phyloP scores from a whole-genome alignment of 1,284 basidiomycete species.

The Tilletia setariae region DNA sequence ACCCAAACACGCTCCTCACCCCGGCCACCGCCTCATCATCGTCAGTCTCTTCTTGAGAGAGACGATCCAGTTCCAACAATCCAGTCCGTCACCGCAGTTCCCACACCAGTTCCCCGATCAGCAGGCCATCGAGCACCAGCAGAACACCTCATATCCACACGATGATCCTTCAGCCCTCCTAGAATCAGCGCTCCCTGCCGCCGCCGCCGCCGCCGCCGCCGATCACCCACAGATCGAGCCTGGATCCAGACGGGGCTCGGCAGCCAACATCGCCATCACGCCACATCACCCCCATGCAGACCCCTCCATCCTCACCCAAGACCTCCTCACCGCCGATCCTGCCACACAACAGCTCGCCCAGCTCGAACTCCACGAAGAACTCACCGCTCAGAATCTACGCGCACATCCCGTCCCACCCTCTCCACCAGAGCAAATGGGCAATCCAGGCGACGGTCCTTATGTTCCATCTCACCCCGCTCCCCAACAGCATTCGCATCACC shows the following conservation, averaged over 20 bases:
- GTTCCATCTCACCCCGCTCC: background rate
- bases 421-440: background rate
- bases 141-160: too few species aligned
- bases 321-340: constrained; percentile 4
- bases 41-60: constrained; percentile 10
- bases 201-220: background rate
- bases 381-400: background rate
- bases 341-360: constrained; percentile 6
- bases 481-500: background rate
- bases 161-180: too few species aligned
- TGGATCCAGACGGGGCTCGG: background rate
- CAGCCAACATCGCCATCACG: constrained; percentile 2
- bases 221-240: background rate
- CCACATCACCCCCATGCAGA: constrained; percentile 7
- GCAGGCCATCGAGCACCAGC: too few species aligned
- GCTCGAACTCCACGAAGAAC: constrained; percentile 11
- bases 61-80: constrained; percentile 1
- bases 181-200: background rate
- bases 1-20: background rate
- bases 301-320: background rate
- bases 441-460: constrained; percentile 12
- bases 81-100: background rate
- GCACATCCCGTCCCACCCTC: background rate
- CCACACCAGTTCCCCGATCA: too few species aligned
- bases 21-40: constrained; percentile 13